Evolutionary conservation across 257 asterid genomes (phyloP), one percentile per base, ranked within the genome.

Genomic region (Ilex asprella): DNA sequence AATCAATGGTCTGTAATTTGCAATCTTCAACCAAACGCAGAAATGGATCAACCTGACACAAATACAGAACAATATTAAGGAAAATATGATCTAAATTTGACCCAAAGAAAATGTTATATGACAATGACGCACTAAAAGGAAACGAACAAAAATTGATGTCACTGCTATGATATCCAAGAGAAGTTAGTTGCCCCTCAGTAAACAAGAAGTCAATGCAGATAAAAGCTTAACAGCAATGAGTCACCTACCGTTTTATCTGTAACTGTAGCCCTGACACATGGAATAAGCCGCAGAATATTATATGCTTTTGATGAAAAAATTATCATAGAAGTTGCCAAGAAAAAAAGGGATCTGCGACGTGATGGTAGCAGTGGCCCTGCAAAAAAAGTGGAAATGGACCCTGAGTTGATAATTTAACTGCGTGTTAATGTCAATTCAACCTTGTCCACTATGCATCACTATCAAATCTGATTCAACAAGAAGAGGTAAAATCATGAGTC

Each of bases 291-390:
- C 75, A 74, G 59, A 68, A 93, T 82, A 70, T 70, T 74, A 74
- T 72, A 87, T 59, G 94, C 96, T 77, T 85, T 86, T 1, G 95
- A 77, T 56, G 94, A 74, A 72, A 89, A 93, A 64, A 93, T 81
- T 58, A 93, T 78, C 99, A 93, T 93, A 7, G 83, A 78, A 59
- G 92, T 82, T 15, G 99, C 92, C 76, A 93, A 72, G 27, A 89
- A 80, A 74, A 79, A 93, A 41, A 93, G 96, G 65, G 99, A 93
- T 78, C 99, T 84, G 32, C 94, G 84, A 29, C 97, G 89, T 70
- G 99, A 83, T 61, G 94, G 90, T 61, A 88, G 89, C 62, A 93
- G 76, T 29, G 74, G 66, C 62, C 95, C 99, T 89, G 91, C 70
- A 84, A 70, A 84, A 75, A 66, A 30, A 76, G 3, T 27, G 53